Evolutionary conservation across 106 monocot genomes (phyloP).

Genomic region (Platanthera zijinensis): DNA sequence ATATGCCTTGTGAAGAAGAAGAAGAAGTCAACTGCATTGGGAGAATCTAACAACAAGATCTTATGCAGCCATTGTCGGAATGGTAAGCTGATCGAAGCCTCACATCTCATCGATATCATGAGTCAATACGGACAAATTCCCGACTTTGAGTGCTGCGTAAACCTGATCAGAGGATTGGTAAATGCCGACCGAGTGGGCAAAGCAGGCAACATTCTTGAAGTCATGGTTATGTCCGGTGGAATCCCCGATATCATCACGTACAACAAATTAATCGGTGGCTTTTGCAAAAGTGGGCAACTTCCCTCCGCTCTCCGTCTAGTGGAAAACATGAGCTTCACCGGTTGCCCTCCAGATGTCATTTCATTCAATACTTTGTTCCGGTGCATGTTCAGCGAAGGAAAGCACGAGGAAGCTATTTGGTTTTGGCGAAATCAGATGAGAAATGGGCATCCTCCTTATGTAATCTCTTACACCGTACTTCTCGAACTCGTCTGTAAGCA

Average conservation of each 20-base stretch:
- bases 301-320: conserved; percentile 26
- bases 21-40: conserved; percentile 5
- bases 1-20: background rate
- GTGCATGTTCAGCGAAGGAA: conserved; percentile 36
- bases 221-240: conserved; percentile 65
- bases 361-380: conserved; percentile 69
- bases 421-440: conserved; percentile 62
- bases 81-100: conserved; percentile 54
- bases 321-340: conserved; percentile 53
- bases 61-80: conserved; percentile 37
- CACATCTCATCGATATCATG: conserved; percentile 63
- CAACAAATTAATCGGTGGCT: conserved; percentile 63
- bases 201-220: conserved; percentile 31
- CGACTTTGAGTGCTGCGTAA: conserved; percentile 40
- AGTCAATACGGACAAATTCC: conserved; percentile 59
- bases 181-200: conserved; percentile 41
- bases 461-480: conserved; percentile 57
- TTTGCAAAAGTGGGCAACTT: conserved; percentile 51
- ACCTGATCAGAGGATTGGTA: conserved; percentile 50
- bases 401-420: conserved; percentile 37
- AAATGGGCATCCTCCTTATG: conserved; percentile 52
- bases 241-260: conserved; percentile 62
- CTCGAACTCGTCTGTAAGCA: conserved; percentile 63
- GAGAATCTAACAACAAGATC: conserved; percentile 35
- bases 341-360: conserved; percentile 66